Evolutionary conservation across 176 grass and related monocot species (phyloP), one percentile per base, ranked within the genome.

Genomic region (Saccharum spontaneum): DNA sequence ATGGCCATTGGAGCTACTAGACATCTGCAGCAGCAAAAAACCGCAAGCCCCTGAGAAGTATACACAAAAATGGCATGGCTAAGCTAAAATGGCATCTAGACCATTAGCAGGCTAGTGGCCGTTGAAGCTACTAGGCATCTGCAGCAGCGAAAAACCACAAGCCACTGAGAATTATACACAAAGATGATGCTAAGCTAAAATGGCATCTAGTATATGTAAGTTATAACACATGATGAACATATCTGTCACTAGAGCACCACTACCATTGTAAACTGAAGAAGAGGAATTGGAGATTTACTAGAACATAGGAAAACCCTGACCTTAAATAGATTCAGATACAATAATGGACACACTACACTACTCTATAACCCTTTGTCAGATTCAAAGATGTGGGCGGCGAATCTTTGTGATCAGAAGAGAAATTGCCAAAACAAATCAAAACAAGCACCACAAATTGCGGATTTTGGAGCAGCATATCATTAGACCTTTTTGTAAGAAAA

Each of bases 51-150:
- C 30, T 68, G 12, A 82, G 79, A 61, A 68, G 12, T 17, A 74
- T 33, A 3, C 36, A 39, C 2, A 59, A 12, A 65, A 45, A 82
- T 30, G 22, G 1, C 39, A 18, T 12, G 20, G 44, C 33, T 81
- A 78, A 76, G 43, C 24, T 64, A 65, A 77, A 78, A 82, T 54
- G 23, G 4, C 22, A 61, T 61, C 57, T 61, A 61, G 57, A 77
- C 33, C 89, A 81, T 85, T 84, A 70, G 45, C 63, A 71, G 44
- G 44, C 59, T 54, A 71, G 28, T 77, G 77, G 20, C 82, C 43
- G 63, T 82, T 91, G 54, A 82, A 87, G 65, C 80, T 85, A 85
- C 81, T 91, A 85, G 85, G 39, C 89, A 91, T 88, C 89, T 91
- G 77, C 24, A 77, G 44, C 70, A 71, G 12, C 78, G 57, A 63